phyloP scores from a whole-genome alignment of 495 filamentous ascomycete genomes.

The Annulohypoxylon moriforme region DNA sequence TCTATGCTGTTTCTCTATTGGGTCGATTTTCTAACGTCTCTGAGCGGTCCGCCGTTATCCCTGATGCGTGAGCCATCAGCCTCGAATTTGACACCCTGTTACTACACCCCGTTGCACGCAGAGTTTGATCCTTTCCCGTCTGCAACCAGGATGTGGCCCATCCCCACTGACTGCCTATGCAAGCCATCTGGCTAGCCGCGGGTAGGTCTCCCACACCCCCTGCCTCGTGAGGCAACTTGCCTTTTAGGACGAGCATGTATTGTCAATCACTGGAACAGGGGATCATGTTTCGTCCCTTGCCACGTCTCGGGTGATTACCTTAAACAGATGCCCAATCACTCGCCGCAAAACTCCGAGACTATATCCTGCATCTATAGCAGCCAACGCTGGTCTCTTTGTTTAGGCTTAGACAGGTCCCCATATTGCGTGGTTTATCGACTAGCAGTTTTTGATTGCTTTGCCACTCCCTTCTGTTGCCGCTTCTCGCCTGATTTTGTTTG shows the following conservation, averaged over 20 bases:
- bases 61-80: conserved; percentile 47
- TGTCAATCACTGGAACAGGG: conserved; percentile 53
- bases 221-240: conserved; percentile 46
- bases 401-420: conserved; percentile 37
- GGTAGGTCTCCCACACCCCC: conserved; percentile 40
- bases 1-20: conserved; percentile 42
- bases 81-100: conserved; percentile 49
- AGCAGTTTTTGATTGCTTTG: conserved; percentile 41
- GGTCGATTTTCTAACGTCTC: conserved; percentile 32
- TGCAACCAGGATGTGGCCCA: conserved; percentile 51
- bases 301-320: conserved; percentile 46
- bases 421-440: conserved; percentile 40
- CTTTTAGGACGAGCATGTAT: conserved; percentile 49
- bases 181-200: conserved; percentile 52
- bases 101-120: conserved; percentile 47
- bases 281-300: conserved; percentile 49
- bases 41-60: conserved; percentile 36
- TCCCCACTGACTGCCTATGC: conserved; percentile 50
- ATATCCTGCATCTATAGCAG: conserved; percentile 41
- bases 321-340: conserved; percentile 40
- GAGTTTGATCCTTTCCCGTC: conserved; percentile 50
- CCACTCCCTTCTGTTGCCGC: conserved; percentile 40
- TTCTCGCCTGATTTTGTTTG: conserved; percentile 39
- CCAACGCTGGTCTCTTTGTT: conserved; percentile 26
- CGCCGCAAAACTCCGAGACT: conserved; percentile 33